Conservation (phyloP, 2,329 filamentous ascomycete species). For the Coniochaeta sp. region DNA sequence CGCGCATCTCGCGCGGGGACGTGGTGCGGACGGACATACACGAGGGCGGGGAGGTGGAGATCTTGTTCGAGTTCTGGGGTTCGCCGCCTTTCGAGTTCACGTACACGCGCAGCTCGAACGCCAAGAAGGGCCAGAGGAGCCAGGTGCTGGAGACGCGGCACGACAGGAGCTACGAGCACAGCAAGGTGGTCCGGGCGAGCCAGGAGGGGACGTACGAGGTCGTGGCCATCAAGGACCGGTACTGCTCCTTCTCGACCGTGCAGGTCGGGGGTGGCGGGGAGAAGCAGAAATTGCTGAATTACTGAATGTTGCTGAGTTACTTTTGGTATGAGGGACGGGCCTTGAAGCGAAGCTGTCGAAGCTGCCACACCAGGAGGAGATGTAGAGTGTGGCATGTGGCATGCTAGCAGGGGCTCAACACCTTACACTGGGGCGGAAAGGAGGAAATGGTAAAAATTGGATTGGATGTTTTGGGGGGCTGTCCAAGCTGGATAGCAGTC, state of each 20-base stretch:
- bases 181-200: conserved; percentile 73
- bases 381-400: no score
- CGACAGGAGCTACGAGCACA: conserved; percentile 74
- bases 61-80: conserved; percentile 91
- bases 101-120: conserved; percentile 85
- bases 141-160: conserved; percentile 85
- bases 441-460: neutral
- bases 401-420: no score
- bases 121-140: conserved; percentile 65
- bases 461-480: no score
- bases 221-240: conserved; percentile 88
- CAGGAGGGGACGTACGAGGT: conserved; percentile 98
- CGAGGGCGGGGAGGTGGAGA: conserved; percentile 89
- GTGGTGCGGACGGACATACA: conserved; percentile 86
- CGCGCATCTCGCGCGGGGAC: conserved; percentile 78
- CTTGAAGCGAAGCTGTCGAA: no score
- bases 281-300: conserved; percentile 25
- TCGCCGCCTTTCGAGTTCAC: conserved; percentile 97
- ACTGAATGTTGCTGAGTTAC: neutral
- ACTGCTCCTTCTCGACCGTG: conserved; percentile 78
- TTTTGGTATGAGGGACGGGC: no score
- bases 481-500: neutral
- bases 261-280: conserved; percentile 40
- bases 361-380: neutral
- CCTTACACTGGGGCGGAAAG: neutral